These are phyloP conservation scores for Tricholoma saponaceum DNA, from an alignment of 768 basidiomycete species.

Conservation along the genomic window DNA sequence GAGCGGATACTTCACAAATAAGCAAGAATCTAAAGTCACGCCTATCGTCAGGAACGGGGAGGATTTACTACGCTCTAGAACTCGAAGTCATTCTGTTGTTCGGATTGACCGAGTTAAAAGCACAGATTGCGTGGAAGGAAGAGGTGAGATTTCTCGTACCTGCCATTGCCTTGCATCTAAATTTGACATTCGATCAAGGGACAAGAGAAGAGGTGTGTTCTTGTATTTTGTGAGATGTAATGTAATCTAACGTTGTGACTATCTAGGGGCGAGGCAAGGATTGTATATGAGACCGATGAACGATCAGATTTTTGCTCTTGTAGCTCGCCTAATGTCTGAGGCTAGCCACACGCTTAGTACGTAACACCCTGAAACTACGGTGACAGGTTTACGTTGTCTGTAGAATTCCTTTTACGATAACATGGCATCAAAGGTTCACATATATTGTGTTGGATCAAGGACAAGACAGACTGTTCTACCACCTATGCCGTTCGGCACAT, in stretches of 20 bases:
- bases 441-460: too few relatives aligned
- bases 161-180: neutral
- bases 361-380: too few relatives aligned
- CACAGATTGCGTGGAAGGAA: conserved; percentile 18
- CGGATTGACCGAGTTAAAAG: conserved; percentile 18
- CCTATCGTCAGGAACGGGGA: neutral
- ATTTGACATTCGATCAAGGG: conserved; percentile 20
- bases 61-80: conserved; percentile 10
- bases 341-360: too few relatives aligned
- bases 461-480: too few relatives aligned
- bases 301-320: too few relatives aligned
- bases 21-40: neutral
- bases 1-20: conserved; percentile 5
- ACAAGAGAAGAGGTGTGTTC: conserved; percentile 32
- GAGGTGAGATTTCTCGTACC: conserved; percentile 9
- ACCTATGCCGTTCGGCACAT: too few relatives aligned
- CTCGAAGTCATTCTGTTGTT: conserved; percentile 16
- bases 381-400: too few relatives aligned
- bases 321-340: too few relatives aligned
- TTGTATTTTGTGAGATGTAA: neutral
- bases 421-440: too few relatives aligned
- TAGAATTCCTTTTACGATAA: too few relatives aligned
- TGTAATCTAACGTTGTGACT: neutral
- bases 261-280: conserved; percentile 32
- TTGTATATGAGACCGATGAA: conserved; percentile 24